Percentiles rank a stretch among this genome's conserved stretches.
phyloP scores from a whole-genome alignment of 2,329 filamentous ascomycete genomes.

The Colletotrichum lentis region DNA sequence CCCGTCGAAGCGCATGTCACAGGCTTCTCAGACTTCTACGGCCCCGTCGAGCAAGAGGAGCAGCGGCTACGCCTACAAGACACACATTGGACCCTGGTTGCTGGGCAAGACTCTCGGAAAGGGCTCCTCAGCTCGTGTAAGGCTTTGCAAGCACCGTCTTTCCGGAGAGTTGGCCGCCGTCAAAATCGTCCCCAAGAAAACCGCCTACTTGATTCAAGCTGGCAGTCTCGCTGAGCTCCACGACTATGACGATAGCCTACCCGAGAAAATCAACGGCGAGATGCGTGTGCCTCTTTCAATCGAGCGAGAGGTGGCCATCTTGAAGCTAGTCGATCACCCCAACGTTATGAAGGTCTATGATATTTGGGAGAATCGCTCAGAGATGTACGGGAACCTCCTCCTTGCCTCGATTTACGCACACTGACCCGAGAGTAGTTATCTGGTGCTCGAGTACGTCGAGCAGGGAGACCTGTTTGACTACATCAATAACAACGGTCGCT shows the following conservation, averaged over 20 bases:
- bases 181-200: constrained; percentile 91
- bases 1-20: constrained; percentile 50
- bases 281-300: constrained; percentile 85
- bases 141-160: constrained; percentile 80
- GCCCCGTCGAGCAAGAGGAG: constrained; percentile 50
- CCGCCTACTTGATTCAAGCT: constrained; percentile 81
- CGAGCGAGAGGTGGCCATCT: constrained; percentile 93
- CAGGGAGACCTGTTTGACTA: constrained; percentile 83
- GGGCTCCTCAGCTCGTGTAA: constrained; percentile 87
- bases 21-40: constrained; percentile 52
- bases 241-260: constrained; percentile 69
- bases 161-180: constrained; percentile 87
- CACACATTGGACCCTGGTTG: constrained; percentile 92
- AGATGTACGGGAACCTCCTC: constrained; percentile 69
- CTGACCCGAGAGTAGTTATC: constrained; percentile 69
- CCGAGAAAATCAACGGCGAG: constrained; percentile 65
- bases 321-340: constrained; percentile 94
- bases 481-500: constrained; percentile 75
- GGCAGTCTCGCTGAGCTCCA: constrained; percentile 87
- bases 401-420: background rate
- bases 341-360: constrained; percentile 95
- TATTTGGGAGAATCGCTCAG: constrained; percentile 95
- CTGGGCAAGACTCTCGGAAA: constrained; percentile 88
- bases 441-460: constrained; percentile 92
- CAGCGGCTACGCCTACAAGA: constrained; percentile 61